A percentile compares a stretch with the other conserved stretches of the same genome.
Evolutionary conservation across 805 yeast species (phyloP).

Genomic region (Wickerhamiella alocasiicola): DNA sequence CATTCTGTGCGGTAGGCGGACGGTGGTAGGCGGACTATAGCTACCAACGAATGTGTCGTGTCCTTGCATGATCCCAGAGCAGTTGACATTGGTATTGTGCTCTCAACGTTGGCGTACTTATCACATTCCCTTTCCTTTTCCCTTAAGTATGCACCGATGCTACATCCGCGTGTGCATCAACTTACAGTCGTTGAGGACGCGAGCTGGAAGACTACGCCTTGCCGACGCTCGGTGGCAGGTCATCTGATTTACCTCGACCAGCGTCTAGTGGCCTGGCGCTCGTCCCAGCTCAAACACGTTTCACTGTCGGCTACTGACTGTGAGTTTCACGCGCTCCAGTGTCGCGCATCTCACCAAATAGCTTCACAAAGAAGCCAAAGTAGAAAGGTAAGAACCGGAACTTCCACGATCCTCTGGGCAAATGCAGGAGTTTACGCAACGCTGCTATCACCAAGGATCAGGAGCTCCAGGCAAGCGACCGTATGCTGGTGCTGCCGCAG

Average conservation of each 20-base stretch:
- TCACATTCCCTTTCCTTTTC: not conserved
- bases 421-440: too few species aligned
- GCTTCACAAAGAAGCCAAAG: too few species aligned
- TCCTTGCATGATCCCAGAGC: not conserved
- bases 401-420: too few species aligned
- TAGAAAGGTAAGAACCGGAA: too few species aligned
- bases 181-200: not conserved
- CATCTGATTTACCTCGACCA: not conserved
- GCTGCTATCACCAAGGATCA: too few species aligned
- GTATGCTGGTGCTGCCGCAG: too few species aligned
- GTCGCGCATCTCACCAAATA: too few species aligned
- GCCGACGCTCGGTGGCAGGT: not conserved
- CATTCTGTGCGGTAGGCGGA: too few species aligned
- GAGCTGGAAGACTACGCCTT: not conserved
- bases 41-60: too few species aligned
- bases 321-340: not conserved
- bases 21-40: too few species aligned
- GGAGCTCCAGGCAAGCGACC: too few species aligned
- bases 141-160: not conserved
- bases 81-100: not conserved
- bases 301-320: not conserved
- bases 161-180: not conserved
- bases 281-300: not conserved
- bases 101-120: not conserved
- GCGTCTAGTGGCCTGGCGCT: not conserved